Conservation (phyloP, 2,329 filamentous ascomycete genomes). For the Ophiocordyceps camponoti-leonardi region DNA sequence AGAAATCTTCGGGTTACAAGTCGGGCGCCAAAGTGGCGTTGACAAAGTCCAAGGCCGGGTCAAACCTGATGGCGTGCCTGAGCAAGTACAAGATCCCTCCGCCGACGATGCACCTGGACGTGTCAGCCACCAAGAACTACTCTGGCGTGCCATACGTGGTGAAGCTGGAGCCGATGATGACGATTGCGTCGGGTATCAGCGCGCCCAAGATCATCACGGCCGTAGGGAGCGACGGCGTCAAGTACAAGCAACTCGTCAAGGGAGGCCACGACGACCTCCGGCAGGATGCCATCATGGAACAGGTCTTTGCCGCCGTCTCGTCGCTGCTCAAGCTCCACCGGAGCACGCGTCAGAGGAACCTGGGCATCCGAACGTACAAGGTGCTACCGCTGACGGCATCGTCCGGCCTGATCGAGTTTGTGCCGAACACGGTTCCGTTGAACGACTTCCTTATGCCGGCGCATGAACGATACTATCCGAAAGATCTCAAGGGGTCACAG, state of each 20-base stretch:
- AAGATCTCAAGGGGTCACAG: conserved; percentile 56
- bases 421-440: conserved; percentile 79
- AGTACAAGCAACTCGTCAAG: conserved; percentile 86
- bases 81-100: conserved; percentile 60
- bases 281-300: conserved; percentile 97
- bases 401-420: conserved; percentile 92
- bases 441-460: conserved; percentile 87
- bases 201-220: conserved; percentile 86
- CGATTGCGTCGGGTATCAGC: conserved; percentile 78
- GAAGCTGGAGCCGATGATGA: conserved; percentile 57
- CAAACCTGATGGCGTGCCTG: conserved; percentile 44
- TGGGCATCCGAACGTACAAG: conserved; percentile 93
- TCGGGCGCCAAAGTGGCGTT: conserved; percentile 46
- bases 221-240: conserved; percentile 56
- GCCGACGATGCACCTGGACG: conserved; percentile 69
- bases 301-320: conserved; percentile 94
- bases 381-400: conserved; percentile 74
- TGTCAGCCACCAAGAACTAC: conserved; percentile 62
- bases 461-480: conserved; percentile 72
- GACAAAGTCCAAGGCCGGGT: conserved; percentile 45
- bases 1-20: conserved; percentile 49
- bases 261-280: conserved; percentile 90
- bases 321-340: conserved; percentile 75
- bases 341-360: conserved; percentile 68
- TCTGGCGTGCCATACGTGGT: conserved; percentile 55